Percentiles rank a stretch among this genome's conserved stretches.
Conservation (phyloP, 192 early-diverging fungal genomes). For the Coemansia pectinata region DNA sequence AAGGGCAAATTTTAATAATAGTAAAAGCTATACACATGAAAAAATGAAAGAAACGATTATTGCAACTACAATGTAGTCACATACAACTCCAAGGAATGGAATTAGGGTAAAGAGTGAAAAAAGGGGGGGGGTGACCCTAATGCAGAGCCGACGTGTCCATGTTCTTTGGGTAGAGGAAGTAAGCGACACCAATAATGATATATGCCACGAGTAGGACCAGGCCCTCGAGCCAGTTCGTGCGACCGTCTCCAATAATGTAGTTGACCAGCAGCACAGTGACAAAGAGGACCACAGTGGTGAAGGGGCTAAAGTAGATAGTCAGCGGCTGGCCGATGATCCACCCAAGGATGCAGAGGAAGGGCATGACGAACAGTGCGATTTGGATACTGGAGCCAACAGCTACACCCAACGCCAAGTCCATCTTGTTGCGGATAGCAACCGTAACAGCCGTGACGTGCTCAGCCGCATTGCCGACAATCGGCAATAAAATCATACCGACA, state of each 20-base stretch:
- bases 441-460: conserved; percentile 84
- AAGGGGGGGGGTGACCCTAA: not conserved
- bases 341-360: conserved; percentile 71
- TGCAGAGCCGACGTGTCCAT: conserved; percentile 21
- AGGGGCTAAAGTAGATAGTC: conserved; percentile 78
- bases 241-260: conserved; percentile 80
- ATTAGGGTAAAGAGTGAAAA: not conserved
- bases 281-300: conserved; percentile 84
- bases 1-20: not conserved
- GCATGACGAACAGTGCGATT: conserved; percentile 80
- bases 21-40: not conserved
- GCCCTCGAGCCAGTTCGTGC: conserved; percentile 93
- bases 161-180: conserved; percentile 68
- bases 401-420: conserved; percentile 87
- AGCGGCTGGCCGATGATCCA: conserved; percentile 83
- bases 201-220: conserved; percentile 79
- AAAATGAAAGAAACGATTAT: not conserved
- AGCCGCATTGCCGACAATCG: conserved; percentile 90
- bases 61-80: not conserved
- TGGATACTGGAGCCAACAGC: conserved; percentile 90
- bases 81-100: conserved; percentile 4
- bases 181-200: conserved; percentile 81
- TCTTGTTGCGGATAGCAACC: conserved; percentile 83
- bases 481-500: conserved; percentile 87
- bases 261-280: conserved; percentile 77